Conservation (phyloP, 1,284 basidiomycete species). For the Xerocomus amazonicus region DNA sequence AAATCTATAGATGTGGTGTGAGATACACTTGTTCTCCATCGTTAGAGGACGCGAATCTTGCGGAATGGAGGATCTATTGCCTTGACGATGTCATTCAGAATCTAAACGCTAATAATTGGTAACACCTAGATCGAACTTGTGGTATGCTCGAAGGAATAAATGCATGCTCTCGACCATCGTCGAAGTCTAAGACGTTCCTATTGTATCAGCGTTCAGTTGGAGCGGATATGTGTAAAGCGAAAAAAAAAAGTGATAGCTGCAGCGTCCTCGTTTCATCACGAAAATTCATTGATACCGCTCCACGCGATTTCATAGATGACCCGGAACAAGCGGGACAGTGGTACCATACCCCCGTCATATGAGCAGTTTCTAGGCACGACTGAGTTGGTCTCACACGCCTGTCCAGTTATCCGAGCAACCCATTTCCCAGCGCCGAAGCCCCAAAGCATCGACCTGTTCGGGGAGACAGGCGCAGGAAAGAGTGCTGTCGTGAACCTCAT, state of each 20-base stretch:
- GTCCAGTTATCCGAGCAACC: too few species aligned
- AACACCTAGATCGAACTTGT: not conserved
- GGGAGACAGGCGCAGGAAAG: not conserved
- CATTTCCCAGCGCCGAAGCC: not conserved
- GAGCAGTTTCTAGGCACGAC: not conserved
- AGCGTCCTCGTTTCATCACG: too few species aligned
- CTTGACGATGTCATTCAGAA: not conserved
- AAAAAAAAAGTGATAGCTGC: too few species aligned
- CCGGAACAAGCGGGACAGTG: too few species aligned
- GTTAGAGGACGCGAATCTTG: not conserved
- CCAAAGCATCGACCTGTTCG: slow-evolving; percentile 2
- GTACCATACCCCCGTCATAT: too few species aligned
- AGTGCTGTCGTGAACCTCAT: slow-evolving; percentile 2
- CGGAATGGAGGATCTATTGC: not conserved
- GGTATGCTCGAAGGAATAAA: not conserved
- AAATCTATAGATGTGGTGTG: too few species aligned
- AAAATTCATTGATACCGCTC: too few species aligned
- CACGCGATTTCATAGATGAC: too few species aligned
- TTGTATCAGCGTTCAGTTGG: too few species aligned
- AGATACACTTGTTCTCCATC: too few species aligned
- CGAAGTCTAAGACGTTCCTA: too few species aligned
- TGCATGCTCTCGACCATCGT: not conserved
- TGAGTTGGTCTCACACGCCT: not conserved
- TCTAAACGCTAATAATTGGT: not conserved
- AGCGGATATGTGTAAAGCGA: too few species aligned